phyloP scores from a whole-genome alignment of 2,329 filamentous ascomycete species.

The Colletotrichum eremochloae region DNA sequence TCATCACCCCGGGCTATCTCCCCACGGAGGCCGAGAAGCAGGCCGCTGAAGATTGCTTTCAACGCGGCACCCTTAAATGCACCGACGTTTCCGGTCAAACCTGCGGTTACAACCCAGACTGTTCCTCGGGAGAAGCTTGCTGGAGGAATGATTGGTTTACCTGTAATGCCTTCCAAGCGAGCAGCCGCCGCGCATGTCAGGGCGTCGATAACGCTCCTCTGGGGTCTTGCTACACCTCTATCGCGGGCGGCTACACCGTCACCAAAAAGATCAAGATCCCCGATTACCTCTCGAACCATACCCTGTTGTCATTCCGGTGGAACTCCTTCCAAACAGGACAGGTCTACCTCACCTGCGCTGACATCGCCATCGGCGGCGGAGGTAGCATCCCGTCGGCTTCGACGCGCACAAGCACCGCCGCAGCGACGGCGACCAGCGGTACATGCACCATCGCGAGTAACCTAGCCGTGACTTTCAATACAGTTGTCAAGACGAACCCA shows the following conservation, averaged over 20 bases:
- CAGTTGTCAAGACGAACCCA: constrained; percentile 58
- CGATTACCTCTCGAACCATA: constrained; percentile 62
- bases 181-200: constrained; percentile 55
- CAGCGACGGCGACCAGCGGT: constrained; percentile 41
- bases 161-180: constrained; percentile 59
- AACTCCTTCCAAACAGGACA: constrained; percentile 68
- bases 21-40: constrained; percentile 66
- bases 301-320: constrained; percentile 66
- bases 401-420: constrained; percentile 41
- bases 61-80: constrained; percentile 61
- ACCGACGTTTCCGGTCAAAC: constrained; percentile 63
- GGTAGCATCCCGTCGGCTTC: constrained; percentile 40
- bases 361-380: constrained; percentile 58
- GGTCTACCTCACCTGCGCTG: constrained; percentile 66
- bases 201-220: constrained; percentile 60
- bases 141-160: constrained; percentile 68
- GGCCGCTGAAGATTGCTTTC: constrained; percentile 66
- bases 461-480: constrained; percentile 59
- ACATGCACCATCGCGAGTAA: constrained; percentile 50
- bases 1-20: constrained; percentile 60
- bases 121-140: constrained; percentile 57
- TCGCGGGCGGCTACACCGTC: constrained; percentile 66
- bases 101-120: constrained; percentile 64
- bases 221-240: constrained; percentile 64
- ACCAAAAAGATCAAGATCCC: constrained; percentile 65